Conservation (phyloP, 148 eudicot species). For the Rheum nobile region DNA sequence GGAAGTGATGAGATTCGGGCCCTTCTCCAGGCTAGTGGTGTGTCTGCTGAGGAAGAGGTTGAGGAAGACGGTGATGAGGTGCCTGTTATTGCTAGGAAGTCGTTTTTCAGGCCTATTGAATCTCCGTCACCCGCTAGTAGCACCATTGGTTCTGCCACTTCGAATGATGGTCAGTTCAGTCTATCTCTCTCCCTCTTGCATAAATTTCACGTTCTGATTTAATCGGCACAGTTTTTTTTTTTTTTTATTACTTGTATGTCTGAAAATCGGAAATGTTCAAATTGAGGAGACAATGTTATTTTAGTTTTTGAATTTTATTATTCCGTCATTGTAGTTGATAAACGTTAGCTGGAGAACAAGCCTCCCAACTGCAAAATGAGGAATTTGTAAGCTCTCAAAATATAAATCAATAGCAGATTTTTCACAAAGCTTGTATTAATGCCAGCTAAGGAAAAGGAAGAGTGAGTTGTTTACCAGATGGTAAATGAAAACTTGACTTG, state of each 20-base stretch:
- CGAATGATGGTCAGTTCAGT: constrained; percentile 22
- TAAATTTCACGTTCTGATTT: too few relatives aligned
- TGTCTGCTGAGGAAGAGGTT: constrained; percentile 13
- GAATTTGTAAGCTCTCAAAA: neutral
- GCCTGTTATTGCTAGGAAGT: constrained; percentile 6
- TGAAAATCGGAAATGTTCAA: neutral
- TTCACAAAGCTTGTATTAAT: neutral
- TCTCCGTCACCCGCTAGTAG: constrained; percentile 28
- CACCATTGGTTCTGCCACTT: constrained; percentile 33
- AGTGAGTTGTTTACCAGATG: constrained; percentile 38
- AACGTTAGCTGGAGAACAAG: constrained; percentile 64
- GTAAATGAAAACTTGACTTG: constrained; percentile 31
- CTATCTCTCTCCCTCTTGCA: neutral
- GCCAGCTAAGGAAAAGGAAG: neutral
- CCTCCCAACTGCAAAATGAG: constrained; percentile 45
- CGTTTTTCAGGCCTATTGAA: constrained; percentile 21
- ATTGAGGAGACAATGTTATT: too few relatives aligned
- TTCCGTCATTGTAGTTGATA: constrained; percentile 35
- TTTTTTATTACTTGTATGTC: too few relatives aligned
- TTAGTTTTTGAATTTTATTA: too few relatives aligned
- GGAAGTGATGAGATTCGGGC: constrained; percentile 28
- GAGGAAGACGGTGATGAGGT: constrained; percentile 16
- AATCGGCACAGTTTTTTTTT: too few relatives aligned
- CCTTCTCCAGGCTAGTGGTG: constrained; percentile 12
- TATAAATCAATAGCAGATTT: neutral